Evolutionary conservation across 2,329 filamentous ascomycete species (phyloP), one percentile per base, ranked within the genome.

Genomic region (Nothomitra cinnamomea): DNA sequence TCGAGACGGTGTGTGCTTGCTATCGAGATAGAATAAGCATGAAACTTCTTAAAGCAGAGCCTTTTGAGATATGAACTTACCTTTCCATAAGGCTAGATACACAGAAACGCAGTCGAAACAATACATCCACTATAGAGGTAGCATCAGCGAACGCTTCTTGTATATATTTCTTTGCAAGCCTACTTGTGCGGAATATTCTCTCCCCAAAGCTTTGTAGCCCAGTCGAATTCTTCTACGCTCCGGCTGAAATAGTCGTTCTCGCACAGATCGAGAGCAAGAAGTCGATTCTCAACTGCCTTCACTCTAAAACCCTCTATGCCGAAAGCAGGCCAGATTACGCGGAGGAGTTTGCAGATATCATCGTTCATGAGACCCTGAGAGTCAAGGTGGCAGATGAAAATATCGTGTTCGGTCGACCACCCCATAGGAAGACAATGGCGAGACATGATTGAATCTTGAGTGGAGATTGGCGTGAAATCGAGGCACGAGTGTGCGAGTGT

Each of bases 331-430:
- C 35, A 52, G 32, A 41, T 7, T 7, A 40, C 15, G 32, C 50
- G 50, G 21, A 52, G 50, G 5, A 15, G 19, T 8, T 22, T 6
- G 36, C 35, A 43, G 32, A 52, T 52, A 35, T 15, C 35, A 10
- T 40, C 21, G 25, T 36, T 28, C 25, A 52, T 15, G 50, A 36
- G 36, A 36, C 50, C 50, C 19, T 40, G 32, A 28, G 50, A 8
- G n/a, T 52, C 50, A 36, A 52, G 50, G n/a, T 52, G 50, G 24
- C 50, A 52, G 50, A 52, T 52, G 32, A 52, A 52, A 35, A 52
- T 43, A 28, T 52, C 50, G 24, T 52, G 50, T 22, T 52, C 50
- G 15, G 50, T 52, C 12, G 50, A 41, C 50, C 50, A 52, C 22
- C 24, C 36, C 10, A 6, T 3, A 15, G 50, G 50, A 8, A 52